Evolutionary conservation across 1,284 basidiomycete species (phyloP).

Genomic region (Apiotrichum gracile): DNA sequence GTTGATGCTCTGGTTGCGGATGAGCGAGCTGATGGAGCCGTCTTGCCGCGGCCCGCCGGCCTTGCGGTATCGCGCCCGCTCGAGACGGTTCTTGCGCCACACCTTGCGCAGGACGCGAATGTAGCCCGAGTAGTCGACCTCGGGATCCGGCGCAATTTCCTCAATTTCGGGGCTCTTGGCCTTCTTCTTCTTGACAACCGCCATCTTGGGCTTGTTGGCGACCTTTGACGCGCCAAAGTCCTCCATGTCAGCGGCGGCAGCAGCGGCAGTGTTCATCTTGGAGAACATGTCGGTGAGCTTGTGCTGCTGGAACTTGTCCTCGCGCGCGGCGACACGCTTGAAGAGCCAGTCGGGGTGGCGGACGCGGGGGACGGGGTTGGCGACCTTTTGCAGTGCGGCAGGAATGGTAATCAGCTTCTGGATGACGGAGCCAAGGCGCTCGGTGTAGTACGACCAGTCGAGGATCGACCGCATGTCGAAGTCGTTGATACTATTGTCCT

Average conservation of each 20-base stretch:
- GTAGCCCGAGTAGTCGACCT: constrained; percentile 69
- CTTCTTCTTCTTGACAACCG: constrained; percentile 53
- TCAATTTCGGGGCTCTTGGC: constrained; percentile 29
- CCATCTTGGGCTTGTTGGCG: constrained; percentile 43
- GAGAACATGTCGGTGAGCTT: constrained; percentile 94
- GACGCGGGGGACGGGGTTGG: constrained; percentile 93
- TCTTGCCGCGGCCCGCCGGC: constrained; percentile 49
- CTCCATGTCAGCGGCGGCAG: constrained; percentile 28
- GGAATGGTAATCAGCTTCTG: constrained; percentile 99
- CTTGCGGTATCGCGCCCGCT: constrained; percentile 42
- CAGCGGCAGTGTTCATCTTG: constrained; percentile 44
- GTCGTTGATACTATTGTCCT: constrained; percentile 78
- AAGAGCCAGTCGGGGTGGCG: constrained; percentile 97
- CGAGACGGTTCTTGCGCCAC: constrained; percentile 64
- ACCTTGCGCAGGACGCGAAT: constrained; percentile 69
- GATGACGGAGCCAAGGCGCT: constrained; percentile 93
- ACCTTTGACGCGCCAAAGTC: constrained; percentile 52
- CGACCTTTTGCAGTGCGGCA: constrained; percentile 94
- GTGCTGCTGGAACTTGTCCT: constrained; percentile 97
- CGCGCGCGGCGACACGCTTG: constrained; percentile 76
- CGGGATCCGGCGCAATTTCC: constrained; percentile 54
- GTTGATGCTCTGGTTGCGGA: constrained; percentile 61
- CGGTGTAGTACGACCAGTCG: constrained; percentile 99
- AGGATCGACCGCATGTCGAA: constrained; percentile 93
- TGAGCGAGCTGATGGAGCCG: constrained; percentile 63